These are phyloP conservation scores for Neurospora sp. DNA, from an alignment of 495 filamentous ascomycete species.

Conservation along the genomic window DNA sequence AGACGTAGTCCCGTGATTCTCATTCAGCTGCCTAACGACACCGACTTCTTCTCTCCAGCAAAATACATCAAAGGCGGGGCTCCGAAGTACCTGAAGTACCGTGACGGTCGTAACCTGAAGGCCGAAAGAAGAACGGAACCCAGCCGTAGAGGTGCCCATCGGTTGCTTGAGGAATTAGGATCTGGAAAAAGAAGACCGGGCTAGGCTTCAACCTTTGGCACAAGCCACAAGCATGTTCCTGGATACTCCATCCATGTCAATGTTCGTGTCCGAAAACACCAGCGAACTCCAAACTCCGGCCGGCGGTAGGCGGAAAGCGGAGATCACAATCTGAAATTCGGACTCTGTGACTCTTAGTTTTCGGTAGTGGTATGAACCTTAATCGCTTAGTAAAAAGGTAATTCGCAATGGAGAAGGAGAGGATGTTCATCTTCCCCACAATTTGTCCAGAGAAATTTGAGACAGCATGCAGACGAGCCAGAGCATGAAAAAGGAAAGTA, in stretches of 20 bases:
- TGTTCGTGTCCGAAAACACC: not conserved
- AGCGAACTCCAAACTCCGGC: not conserved
- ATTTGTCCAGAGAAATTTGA: not conserved
- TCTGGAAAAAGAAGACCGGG: not conserved
- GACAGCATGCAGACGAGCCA: not conserved
- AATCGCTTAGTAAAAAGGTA: not conserved
- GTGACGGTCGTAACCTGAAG: not conserved
- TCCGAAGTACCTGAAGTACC: not conserved
- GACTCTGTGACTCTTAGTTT: not conserved
- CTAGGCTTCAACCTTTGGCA: not conserved
- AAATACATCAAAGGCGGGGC: not conserved
- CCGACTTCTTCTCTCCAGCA: not conserved
- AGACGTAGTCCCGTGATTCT: not conserved
- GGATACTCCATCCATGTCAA: not conserved
- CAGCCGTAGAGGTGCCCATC: not conserved
- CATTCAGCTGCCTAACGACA: not conserved
- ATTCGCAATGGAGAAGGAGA: not conserved
- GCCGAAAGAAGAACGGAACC: not conserved
- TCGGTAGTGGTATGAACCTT: not conserved
- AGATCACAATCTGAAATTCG: not conserved
- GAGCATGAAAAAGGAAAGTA: not conserved
- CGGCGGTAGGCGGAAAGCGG: not conserved
- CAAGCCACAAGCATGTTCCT: not conserved
- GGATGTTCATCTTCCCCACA: not conserved
- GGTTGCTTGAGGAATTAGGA: not conserved